Evolutionary conservation across 352 stramenopile genomes (phyloP).

Genomic region (Pythium rhizo-oryzae): DNA sequence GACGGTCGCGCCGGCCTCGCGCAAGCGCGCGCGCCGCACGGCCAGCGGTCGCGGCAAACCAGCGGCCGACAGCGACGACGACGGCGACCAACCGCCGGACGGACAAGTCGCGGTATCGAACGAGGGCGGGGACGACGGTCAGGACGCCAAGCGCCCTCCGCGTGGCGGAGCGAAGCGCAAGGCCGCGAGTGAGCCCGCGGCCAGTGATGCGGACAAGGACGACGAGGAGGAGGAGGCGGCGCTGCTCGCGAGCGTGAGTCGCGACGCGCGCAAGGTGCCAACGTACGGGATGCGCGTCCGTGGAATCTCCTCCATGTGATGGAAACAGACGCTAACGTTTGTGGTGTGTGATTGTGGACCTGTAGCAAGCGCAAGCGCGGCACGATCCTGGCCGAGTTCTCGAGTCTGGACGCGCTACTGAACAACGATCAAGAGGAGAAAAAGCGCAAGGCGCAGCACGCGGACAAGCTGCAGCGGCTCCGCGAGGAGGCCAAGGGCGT

Average conservation of each 20-base stretch:
- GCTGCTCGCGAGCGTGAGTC: constrained; percentile 45
- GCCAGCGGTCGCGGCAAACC: constrained; percentile 10
- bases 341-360: too few relatives aligned
- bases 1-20: not conserved
- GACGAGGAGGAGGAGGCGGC: constrained; percentile 41
- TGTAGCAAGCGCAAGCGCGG: constrained; percentile 34
- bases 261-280: constrained; percentile 45
- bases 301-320: too few relatives aligned
- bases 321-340: too few relatives aligned
- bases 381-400: constrained; percentile 63
- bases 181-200: too few relatives aligned
- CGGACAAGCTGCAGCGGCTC: constrained; percentile 59
- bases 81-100: not conserved
- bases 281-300: constrained; percentile 15
- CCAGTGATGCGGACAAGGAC: constrained; percentile 8
- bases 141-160: too few relatives aligned
- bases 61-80: not conserved
- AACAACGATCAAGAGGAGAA: constrained; percentile 59
- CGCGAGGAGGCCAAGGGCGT: constrained; percentile 49
- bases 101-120: not conserved
- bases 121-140: not conserved
- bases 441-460: constrained; percentile 57
- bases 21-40: constrained; percentile 14
- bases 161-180: too few relatives aligned
- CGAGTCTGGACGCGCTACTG: constrained; percentile 77